Base-by-base conservation (phyloP, 257 asterid genomes). In the Solanum arcanum region DNA sequence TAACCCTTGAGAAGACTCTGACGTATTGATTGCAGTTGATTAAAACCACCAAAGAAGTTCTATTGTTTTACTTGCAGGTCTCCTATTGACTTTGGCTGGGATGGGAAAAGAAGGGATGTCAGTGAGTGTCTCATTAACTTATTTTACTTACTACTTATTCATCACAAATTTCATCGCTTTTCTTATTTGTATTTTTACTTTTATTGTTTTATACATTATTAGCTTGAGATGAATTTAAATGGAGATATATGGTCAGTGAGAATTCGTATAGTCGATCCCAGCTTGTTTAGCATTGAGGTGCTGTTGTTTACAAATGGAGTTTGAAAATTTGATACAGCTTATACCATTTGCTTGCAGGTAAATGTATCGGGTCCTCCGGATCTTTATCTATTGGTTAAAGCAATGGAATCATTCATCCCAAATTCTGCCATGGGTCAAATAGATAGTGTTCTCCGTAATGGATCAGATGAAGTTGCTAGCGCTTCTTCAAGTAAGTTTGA, bases 351-450 rank as follows among this genome's bases (percentile, higher is more conserved):
- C 85, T 77, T 90, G 86, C 77, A 97, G 99, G 98, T 97, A 60
- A 94, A 97, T 86, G 87, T 97, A 31, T 94, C 97, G 94, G 99
- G 98, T 68, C 95, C 98, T 44, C 94, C 95, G 1, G 99, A 94
- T 92, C 93, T 97, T 14, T 91, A 91, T 73, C 92, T 93, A 88
- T 88, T 94, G 60, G 94, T 97, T 35, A 94, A 94, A 89, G 98
- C 99, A 66, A 94, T 97, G 98, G 93, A 89, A 87, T 92, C 96
- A 12, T 97, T 95, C 89, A 90, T 97, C 72, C 98, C 98, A 75
- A 93, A 92, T 87, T 94, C 96, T 90, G 96, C 98, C 86, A 92
- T 93, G 98, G 97, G 95, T 84, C 89, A 94, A 86, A 89, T 97
- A 35, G 94, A 70, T 64, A 92, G 98, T 91, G 95, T 95, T 12